Base-by-base conservation (phyloP, 192 early-diverging fungal species). In the Coemansia sp. region DNA sequence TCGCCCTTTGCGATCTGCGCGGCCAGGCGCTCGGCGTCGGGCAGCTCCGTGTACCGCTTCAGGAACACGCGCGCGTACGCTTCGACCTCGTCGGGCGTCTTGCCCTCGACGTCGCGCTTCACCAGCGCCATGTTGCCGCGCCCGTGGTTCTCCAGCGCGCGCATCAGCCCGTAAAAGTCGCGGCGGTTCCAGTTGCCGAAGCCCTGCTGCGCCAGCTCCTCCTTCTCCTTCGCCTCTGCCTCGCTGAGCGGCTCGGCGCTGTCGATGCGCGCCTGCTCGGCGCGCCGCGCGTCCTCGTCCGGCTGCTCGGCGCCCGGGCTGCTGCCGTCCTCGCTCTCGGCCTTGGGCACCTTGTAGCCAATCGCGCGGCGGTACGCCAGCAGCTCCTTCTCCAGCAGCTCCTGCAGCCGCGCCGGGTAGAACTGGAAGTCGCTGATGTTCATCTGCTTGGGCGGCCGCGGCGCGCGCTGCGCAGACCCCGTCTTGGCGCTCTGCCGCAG, bases 381-480 rank as follows among this genome's bases (percentile, higher is more conserved):
- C 22, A 87, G 83, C 65, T 96, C 94, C 66, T 87, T 88, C 30
- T 95, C 91, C 59, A 91, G 82, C 14, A 98, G 82, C 44, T 89
- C 87, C 16, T 83, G 68, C 14, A 98, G 75, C 19, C 91, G 83
- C 22, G 81, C 70, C 31, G 92, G 90, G 59, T 86, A 96, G 74
- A 99, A 99, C 75, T 99, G 97, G 70, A 92, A 95, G 67, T 98
- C 96, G 29, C 88, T 81, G 18, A 84, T 88, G 57, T 80, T 75
- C 50, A 87, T 82, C 64, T 85, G 82, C 64, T 88, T 89, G 23
- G 83, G 85, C 52, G 81, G 82, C 40, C 88, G 87, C 21, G 85
- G 87, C 16, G 80, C 81, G 21, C 81, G 78, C 71, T 85, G 88
- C 18, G 84, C 80, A 40, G 77, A 82, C 38, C 76, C 81, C 3